These are phyloP conservation scores for Fusarium virguliforme DNA, from an alignment of 2,329 filamentous ascomycete genomes.

Conservation along the genomic window DNA sequence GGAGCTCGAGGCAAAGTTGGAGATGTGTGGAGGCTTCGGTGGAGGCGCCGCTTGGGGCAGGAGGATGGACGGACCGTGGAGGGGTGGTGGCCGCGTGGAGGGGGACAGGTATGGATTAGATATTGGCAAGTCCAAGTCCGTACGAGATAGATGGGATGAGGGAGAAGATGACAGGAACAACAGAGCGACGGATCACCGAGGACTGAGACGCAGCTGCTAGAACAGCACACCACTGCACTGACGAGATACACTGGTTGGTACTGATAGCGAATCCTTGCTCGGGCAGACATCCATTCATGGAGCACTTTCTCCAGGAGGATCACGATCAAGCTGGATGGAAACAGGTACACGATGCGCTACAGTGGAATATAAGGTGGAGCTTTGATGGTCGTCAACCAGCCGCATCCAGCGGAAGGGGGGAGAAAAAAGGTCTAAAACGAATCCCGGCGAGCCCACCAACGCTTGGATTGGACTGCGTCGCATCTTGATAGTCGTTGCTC, in stretches of 20 bases:
- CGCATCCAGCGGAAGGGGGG: slow-evolving; percentile 39
- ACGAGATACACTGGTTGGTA: not conserved
- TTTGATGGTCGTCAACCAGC: slow-evolving; percentile 37
- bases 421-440: slow-evolving; percentile 10
- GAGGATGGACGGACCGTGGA: slow-evolving; percentile 10
- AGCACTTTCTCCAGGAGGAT: slow-evolving; percentile 38
- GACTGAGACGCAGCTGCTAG: not conserved
- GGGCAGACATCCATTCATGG: slow-evolving; percentile 27
- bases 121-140: slow-evolving; percentile 3
- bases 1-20: slow-evolving; percentile 22
- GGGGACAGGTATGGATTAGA: slow-evolving; percentile 15
- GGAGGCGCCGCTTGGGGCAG: slow-evolving; percentile 7
- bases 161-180: not conserved
- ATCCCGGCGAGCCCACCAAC: slow-evolving; percentile 16
- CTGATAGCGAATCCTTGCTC: slow-evolving; percentile 6
- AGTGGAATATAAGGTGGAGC: slow-evolving; percentile 32
- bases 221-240: slow-evolving; percentile 2
- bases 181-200: not conserved
- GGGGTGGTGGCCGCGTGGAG: slow-evolving; percentile 13
- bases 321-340: slow-evolving; percentile 38
- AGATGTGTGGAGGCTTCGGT: slow-evolving; percentile 19
- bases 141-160: slow-evolving; percentile 1
- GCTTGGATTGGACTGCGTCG: not conserved
- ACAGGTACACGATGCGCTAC: slow-evolving; percentile 34
- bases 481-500: slow-evolving; percentile 15